Percentiles rank a stretch among this genome's conserved stretches.
Evolutionary conservation across 768 basidiomycete species (phyloP).

Genomic region (Pseudohyphozyma bogoriensis): DNA sequence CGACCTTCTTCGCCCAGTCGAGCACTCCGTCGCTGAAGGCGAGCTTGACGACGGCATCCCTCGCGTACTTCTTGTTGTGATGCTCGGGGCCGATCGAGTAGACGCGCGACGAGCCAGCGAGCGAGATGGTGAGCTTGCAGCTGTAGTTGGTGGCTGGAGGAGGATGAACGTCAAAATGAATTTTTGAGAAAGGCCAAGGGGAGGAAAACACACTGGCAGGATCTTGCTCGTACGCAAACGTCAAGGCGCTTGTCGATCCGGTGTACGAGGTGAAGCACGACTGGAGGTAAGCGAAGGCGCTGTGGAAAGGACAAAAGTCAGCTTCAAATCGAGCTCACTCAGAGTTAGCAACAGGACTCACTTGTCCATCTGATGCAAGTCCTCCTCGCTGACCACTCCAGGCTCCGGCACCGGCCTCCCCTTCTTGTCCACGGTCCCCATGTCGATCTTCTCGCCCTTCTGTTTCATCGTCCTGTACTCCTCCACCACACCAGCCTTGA

Average conservation of each 20-base stretch:
- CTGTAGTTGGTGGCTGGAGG: background rate
- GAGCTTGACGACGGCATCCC: conserved; percentile 9
- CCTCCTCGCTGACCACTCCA: conserved; percentile 4
- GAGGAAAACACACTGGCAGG: background rate
- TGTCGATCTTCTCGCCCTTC: background rate
- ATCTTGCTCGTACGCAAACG: background rate
- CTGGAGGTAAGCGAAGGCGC: conserved; percentile 8
- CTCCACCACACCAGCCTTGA: background rate
- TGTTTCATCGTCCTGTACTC: too few relatives aligned
- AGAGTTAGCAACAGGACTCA: background rate
- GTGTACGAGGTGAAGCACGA: conserved; percentile 8
- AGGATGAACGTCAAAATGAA: background rate
- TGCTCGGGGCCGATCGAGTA: background rate
- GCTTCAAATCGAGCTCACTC: background rate
- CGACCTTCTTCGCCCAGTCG: conserved; percentile 5
- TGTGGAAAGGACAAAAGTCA: background rate
- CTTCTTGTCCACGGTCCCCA: background rate
- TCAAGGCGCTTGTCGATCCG: conserved; percentile 1
- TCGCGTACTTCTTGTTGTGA: background rate
- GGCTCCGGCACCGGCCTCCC: background rate
- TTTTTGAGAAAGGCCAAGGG: background rate
- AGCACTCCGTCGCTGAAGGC: conserved; percentile 2
- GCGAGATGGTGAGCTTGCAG: background rate
- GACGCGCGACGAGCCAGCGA: background rate
- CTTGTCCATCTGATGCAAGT: background rate